These are phyloP conservation scores for Scedosporium dehoogii DNA, from an alignment of 2,329 filamentous ascomycete species.

Conservation along the genomic window DNA sequence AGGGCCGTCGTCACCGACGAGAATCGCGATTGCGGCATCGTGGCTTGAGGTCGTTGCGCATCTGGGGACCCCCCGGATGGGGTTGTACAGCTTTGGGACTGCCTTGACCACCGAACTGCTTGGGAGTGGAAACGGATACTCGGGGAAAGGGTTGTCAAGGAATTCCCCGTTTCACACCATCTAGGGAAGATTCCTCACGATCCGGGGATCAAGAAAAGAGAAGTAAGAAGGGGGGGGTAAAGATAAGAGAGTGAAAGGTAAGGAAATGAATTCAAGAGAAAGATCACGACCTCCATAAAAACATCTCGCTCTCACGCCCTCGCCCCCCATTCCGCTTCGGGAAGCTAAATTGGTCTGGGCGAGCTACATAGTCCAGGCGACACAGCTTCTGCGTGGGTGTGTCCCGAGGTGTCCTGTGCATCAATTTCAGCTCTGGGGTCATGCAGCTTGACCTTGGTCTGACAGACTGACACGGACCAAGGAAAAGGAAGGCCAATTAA, in stretches of 20 bases:
- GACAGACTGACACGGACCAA: background rate
- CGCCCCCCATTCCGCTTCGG: background rate
- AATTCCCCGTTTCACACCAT: background rate
- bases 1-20: background rate
- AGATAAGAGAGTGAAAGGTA: background rate
- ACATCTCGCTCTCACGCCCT: background rate
- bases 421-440: background rate
- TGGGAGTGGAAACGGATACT: background rate
- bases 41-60: background rate
- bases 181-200: background rate
- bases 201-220: constrained; percentile 1
- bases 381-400: background rate
- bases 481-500: background rate
- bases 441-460: background rate
- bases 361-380: background rate
- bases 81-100: too few relatives aligned
- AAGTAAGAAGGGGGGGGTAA: too few relatives aligned
- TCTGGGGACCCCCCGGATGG: background rate
- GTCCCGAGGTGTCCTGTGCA: background rate
- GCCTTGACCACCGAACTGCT: too few relatives aligned
- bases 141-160: background rate
- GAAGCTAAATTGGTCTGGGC: background rate
- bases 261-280: background rate
- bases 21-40: background rate
- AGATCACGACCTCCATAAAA: background rate